Percentiles rank a stretch among this genome's conserved stretches.
phyloP scores from a whole-genome alignment of 1,284 basidiomycete genomes.

The Cutaneotrichosporon sp. region DNA sequence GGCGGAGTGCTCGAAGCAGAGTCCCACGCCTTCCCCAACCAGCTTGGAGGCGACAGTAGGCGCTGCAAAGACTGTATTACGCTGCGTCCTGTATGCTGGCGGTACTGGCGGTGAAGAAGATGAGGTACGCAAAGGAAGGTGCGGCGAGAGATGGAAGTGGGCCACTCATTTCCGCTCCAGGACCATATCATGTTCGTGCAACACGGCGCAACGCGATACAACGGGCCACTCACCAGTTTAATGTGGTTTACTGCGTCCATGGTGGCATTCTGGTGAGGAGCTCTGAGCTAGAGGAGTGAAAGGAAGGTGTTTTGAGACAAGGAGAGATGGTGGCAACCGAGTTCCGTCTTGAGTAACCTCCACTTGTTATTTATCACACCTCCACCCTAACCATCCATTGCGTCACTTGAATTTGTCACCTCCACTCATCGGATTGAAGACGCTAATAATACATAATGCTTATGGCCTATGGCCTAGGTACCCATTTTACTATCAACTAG shows the following conservation, averaged over 20 bases:
- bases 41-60: too few relatives aligned
- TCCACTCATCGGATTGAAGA: background rate
- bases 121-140: too few relatives aligned
- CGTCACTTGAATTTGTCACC: background rate
- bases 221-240: conserved; percentile 22
- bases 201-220: too few relatives aligned
- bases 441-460: conserved; percentile 5
- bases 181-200: too few relatives aligned
- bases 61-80: too few relatives aligned
- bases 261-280: conserved; percentile 11
- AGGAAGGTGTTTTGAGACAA: background rate
- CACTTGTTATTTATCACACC: background rate
- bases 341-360: background rate
- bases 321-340: background rate
- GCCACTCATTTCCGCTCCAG: too few relatives aligned
- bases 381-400: background rate
- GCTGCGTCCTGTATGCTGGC: too few relatives aligned
- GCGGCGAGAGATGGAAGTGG: too few relatives aligned
- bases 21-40: too few relatives aligned
- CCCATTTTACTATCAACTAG: conserved; percentile 12
- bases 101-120: too few relatives aligned
- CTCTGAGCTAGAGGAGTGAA: background rate
- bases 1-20: too few relatives aligned
- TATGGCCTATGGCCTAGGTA: background rate
- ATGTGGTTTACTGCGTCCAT: conserved; percentile 39